These are phyloP conservation scores for Heracleum sosnowskyi DNA, from an alignment of 129 eudicot species.

Conservation along the genomic window DNA sequence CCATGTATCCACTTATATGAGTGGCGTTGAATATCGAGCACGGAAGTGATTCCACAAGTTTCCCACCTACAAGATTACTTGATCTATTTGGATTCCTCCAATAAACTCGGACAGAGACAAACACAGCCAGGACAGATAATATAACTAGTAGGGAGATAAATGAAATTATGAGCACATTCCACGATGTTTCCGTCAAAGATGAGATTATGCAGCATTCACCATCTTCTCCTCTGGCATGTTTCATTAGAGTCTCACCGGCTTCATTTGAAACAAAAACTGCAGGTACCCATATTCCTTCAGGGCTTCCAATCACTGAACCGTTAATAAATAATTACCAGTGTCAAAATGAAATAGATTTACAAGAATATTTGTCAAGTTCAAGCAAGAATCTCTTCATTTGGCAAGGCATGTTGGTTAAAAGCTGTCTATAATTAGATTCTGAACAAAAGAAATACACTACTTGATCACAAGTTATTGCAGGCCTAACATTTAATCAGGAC, in stretches of 20 bases:
- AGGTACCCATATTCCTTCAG: conserved; percentile 17
- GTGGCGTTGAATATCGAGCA: conserved; percentile 14
- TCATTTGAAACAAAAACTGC: conserved; percentile 21
- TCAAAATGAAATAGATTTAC: background rate
- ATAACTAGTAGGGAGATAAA: conserved; percentile 22
- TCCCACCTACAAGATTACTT: background rate
- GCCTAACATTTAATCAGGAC: background rate
- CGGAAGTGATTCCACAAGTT: conserved; percentile 21
- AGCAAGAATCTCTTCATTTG: background rate
- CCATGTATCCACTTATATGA: conserved; percentile 6
- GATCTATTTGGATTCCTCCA: conserved; percentile 9
- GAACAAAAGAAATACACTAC: background rate
- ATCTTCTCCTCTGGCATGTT: conserved; percentile 15
- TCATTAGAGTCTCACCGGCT: conserved; percentile 21
- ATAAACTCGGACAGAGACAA: conserved; percentile 3
- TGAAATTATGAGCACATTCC: conserved; percentile 23
- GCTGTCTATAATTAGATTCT: background rate
- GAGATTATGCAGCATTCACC: conserved; percentile 23
- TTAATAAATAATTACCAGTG: background rate
- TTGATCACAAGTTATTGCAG: background rate
- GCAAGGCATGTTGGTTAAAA: background rate
- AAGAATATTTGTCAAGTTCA: background rate
- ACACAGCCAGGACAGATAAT: conserved; percentile 7
- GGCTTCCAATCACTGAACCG: conserved; percentile 22
- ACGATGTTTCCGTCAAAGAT: conserved; percentile 9